These are phyloP conservation scores for Incumbomyces delicatus DNA, from an alignment of 2,329 filamentous ascomycete genomes.

Conservation along the genomic window DNA sequence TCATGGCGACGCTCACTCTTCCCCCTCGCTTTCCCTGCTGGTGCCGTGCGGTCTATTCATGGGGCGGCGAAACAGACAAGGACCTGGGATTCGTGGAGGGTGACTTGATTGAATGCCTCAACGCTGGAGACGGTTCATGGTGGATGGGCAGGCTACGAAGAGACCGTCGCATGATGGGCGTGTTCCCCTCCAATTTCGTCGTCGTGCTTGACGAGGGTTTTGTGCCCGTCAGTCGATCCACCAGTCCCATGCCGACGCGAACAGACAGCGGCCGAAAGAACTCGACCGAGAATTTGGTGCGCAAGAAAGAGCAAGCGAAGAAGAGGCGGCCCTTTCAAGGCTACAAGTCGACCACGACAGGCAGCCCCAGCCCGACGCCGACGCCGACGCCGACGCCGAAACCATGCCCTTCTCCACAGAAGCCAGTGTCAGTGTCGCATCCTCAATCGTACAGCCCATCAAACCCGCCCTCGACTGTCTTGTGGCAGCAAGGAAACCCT, in stretches of 20 bases:
- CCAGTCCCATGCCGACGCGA: conserved; percentile 44
- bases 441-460: conserved; percentile 26
- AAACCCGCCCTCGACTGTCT: conserved; percentile 28
- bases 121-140: conserved; percentile 95
- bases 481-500: conserved; percentile 29
- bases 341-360: conserved; percentile 38
- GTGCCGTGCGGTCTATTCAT: conserved; percentile 85
- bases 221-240: conserved; percentile 51
- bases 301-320: conserved; percentile 48
- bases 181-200: conserved; percentile 97
- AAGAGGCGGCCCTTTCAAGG: conserved; percentile 56
- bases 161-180: conserved; percentile 79
- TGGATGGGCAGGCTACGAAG: conserved; percentile 90
- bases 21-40: conserved; percentile 80
- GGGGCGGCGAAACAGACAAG: conserved; percentile 89
- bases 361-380: conserved; percentile 7
- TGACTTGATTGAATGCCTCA: conserved; percentile 94
- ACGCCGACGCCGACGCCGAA: conserved; percentile 16
- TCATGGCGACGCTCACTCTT: conserved; percentile 37
- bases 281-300: conserved; percentile 11
- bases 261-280: conserved; percentile 28
- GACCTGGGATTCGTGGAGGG: conserved; percentile 96
- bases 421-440: conserved; percentile 13
- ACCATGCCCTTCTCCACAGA: conserved; percentile 1
- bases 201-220: conserved; percentile 78